Conservation (phyloP, 192 early-diverging fungal genomes). For the Borealophlyctis nickersoniae region DNA sequence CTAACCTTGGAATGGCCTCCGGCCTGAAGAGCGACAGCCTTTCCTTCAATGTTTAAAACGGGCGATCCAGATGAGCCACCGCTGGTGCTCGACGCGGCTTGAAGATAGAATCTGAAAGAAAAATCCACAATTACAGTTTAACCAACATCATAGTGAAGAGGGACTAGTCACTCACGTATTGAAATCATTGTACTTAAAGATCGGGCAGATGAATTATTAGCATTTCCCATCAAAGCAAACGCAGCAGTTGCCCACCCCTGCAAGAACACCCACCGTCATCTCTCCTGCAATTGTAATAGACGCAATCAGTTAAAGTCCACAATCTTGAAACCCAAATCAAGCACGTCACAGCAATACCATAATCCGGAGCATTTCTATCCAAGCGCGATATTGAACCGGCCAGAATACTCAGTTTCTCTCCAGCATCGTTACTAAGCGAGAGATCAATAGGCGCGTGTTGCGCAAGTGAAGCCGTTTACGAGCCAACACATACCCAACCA, state of each 20-base stretch:
- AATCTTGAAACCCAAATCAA: too few relatives aligned
- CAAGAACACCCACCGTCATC: too few relatives aligned
- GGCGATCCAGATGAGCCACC: constrained; percentile 77
- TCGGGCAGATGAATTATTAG: too few relatives aligned
- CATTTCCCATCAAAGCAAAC: too few relatives aligned
- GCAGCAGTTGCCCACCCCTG: too few relatives aligned
- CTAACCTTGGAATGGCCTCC: constrained; percentile 58
- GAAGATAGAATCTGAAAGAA: constrained; percentile 55
- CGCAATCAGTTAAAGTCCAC: too few relatives aligned
- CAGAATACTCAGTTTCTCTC: constrained; percentile 77
- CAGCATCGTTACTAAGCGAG: constrained; percentile 65
- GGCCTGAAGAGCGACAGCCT: constrained; percentile 78
- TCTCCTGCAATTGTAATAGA: too few relatives aligned
- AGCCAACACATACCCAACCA: constrained; percentile 43
- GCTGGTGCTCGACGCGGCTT: constrained; percentile 73
- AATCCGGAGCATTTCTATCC: constrained; percentile 78
- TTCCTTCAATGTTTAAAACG: constrained; percentile 77
- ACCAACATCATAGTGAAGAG: too few relatives aligned
- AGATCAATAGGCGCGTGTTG: too few relatives aligned
- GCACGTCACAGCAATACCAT: constrained; percentile 57
- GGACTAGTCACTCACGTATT: constrained; percentile 35
- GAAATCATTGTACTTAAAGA: constrained; percentile 45
- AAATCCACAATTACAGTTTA: neutral
- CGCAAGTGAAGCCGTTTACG: too few relatives aligned
- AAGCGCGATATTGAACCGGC: constrained; percentile 77